Evolutionary conservation across 352 stramenopile species (phyloP).

Genomic region (Pelagophyceae sp.): DNA sequence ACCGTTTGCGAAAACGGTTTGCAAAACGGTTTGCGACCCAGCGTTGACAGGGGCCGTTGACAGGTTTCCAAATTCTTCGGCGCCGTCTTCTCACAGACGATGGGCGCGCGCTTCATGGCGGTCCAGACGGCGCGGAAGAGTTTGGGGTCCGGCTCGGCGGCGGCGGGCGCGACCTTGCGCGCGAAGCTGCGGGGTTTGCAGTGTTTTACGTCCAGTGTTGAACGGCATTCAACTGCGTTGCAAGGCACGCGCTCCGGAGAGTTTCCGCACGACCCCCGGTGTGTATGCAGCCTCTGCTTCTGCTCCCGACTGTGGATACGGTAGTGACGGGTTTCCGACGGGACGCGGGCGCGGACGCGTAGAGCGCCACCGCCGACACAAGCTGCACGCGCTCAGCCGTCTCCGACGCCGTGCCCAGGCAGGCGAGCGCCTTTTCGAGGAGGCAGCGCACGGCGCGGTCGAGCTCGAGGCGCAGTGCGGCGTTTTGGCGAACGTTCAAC

Average conservation of each 20-base stretch:
- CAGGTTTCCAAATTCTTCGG: too few relatives aligned
- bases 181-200: background rate
- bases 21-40: too few relatives aligned
- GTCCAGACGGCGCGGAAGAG: constrained; percentile 82
- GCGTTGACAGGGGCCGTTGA: too few relatives aligned
- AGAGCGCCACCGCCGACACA: constrained; percentile 72
- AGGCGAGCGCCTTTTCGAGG: constrained; percentile 37
- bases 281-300: background rate
- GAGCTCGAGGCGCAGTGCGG: constrained; percentile 63
- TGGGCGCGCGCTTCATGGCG: constrained; percentile 62
- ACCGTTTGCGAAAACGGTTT: too few relatives aligned
- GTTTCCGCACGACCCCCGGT: background rate
- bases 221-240: background rate
- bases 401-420: constrained; percentile 68
- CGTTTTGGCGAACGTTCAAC: constrained; percentile 54
- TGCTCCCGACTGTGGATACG: background rate
- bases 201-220: background rate
- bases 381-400: constrained; percentile 72
- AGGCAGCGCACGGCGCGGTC: background rate
- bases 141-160: constrained; percentile 65
- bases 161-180: constrained; percentile 45
- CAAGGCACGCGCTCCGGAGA: background rate
- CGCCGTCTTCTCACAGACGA: too few relatives aligned
- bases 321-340: constrained; percentile 42
- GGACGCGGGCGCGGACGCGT: constrained; percentile 70